Evolutionary conservation across 306 rosid genomes (phyloP).

Genomic region (Vicia sativa): DNA sequence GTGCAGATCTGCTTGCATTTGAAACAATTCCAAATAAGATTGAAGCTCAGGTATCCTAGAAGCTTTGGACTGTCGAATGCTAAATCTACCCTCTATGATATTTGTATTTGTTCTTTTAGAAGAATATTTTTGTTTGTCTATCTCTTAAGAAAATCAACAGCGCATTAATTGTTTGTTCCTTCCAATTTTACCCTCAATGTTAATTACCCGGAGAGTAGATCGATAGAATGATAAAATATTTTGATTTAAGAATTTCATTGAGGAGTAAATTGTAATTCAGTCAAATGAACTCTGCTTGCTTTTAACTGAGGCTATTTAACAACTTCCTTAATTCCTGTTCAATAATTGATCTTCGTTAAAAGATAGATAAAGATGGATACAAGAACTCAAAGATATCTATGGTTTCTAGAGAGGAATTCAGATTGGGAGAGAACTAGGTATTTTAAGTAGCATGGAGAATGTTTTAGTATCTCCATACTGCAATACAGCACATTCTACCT

Average conservation of each 20-base stretch:
- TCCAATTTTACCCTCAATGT: neutral
- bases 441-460: neutral
- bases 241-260: slow-evolving; percentile 5
- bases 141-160: slow-evolving; percentile 12
- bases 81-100: slow-evolving; percentile 13
- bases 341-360: neutral
- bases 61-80: slow-evolving; percentile 26
- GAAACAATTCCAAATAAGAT: slow-evolving; percentile 64
- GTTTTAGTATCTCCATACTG: neutral
- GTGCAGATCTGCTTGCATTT: slow-evolving; percentile 62
- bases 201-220: neutral
- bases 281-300: slow-evolving; percentile 9
- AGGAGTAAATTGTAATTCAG: slow-evolving; percentile 6
- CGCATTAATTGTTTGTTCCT: neutral
- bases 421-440: neutral
- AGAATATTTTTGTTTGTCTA: neutral
- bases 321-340: neutral
- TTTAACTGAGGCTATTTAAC: slow-evolving; percentile 8
- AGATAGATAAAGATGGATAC: neutral
- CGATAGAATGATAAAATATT: slow-evolving; percentile 6
- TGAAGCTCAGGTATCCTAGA: slow-evolving; percentile 59
- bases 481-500: neutral
- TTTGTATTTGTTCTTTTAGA: slow-evolving; percentile 21
- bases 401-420: neutral
- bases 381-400: neutral